Evolutionary conservation across 2,329 filamentous ascomycete species (phyloP).

Genomic region (Pyrenochaeta sp.): DNA sequence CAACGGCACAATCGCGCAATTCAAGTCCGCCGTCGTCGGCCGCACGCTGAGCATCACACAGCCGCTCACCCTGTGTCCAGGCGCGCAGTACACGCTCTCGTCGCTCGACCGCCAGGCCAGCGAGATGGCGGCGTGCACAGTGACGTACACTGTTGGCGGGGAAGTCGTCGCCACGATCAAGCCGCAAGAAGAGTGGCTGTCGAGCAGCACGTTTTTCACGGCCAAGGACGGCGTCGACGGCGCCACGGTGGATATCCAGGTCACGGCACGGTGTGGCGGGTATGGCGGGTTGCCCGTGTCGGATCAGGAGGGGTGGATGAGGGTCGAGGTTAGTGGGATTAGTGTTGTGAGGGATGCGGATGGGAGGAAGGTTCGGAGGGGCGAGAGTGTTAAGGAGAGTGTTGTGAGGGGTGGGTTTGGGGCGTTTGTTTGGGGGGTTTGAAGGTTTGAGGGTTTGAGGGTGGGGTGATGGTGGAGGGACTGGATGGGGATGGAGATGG

Average conservation of each 20-base stretch:
- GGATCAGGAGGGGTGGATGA: constrained; percentile 18
- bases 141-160: constrained; percentile 23
- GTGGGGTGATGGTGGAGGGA: no score
- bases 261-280: constrained; percentile 30
- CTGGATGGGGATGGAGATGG: no score
- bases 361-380: background rate
- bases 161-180: constrained; percentile 19
- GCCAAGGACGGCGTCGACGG: constrained; percentile 21
- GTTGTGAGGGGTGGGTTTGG: background rate
- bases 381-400: no score
- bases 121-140: constrained; percentile 23
- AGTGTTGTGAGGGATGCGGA: constrained; percentile 5
- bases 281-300: constrained; percentile 20
- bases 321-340: constrained; percentile 15
- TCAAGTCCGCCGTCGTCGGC: constrained; percentile 31
- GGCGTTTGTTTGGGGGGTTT: background rate
- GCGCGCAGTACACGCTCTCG: constrained; percentile 26
- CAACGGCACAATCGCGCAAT: constrained; percentile 25
- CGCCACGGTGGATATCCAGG: constrained; percentile 29
- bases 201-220: constrained; percentile 21
- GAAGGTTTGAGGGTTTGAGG: no score
- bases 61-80: constrained; percentile 37
- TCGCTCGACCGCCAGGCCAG: constrained; percentile 22
- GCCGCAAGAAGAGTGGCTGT: constrained; percentile 23
- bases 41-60: constrained; percentile 28